Base-by-base conservation (phyloP, 192 early-diverging fungal species). In the Coemansia sp. region DNA sequence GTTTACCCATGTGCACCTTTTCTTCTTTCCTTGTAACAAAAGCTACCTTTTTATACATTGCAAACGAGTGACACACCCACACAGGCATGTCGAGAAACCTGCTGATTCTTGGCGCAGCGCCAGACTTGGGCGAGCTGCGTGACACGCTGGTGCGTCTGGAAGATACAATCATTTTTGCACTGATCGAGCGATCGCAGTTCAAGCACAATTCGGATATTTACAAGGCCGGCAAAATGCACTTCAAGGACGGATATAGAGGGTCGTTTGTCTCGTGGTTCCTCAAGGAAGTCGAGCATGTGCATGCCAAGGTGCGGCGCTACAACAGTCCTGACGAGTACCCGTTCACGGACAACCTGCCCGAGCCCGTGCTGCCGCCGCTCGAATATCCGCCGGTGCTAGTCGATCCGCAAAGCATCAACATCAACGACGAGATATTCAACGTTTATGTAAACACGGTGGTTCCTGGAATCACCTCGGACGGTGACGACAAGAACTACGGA, bases 171-270 rank as follows among this genome's bases (percentile, higher is more conserved):
- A 66, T 75, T 14, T 60, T 83, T 90, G 95, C 92, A 25, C 77
- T 98, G 24, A 95, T 98, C 65, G 97, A 98, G 73, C 86, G 97
- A 32, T 88, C 92, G 21, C 94, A 95, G 75, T 97, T 97, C 78
- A 86, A 88, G 27, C 72, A 86, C 60, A 99, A 99, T 82, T 75
- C 72, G 14, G 80, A 66, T 41, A 92, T 95, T 62, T 99, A 99
- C 75, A 62, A 85, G 35, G 81, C 83, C 25, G 85, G 84, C 23
- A 84, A 77, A 61, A 81, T 93, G 70, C 65, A 82, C 67, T 86
- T 96, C 65, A 87, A 82, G 17, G 84, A 88, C 69, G 72, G 83
- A 53, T 89, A 86, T 60, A 68, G 81, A 54, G 86, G 86, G 2
- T 93, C 89, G 6, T 99, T 99, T 67, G 81, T 99, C 6, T 88